These are phyloP conservation scores for Plantago ovata DNA, from an alignment of 257 asterid species.

Conservation along the genomic window DNA sequence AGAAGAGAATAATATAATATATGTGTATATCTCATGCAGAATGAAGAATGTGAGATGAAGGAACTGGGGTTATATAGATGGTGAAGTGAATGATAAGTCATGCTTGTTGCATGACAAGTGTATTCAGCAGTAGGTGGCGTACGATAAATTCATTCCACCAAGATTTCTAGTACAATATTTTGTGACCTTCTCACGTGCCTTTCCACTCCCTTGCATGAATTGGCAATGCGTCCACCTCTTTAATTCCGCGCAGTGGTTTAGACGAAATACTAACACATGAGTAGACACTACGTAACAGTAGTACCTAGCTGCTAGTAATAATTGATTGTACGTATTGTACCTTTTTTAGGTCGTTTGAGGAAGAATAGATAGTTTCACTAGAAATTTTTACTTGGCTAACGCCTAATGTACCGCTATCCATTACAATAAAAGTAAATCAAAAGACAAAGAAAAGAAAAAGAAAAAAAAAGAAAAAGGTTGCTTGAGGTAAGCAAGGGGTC, in stretches of 20 bases:
- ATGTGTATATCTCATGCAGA: slow-evolving; percentile 1
- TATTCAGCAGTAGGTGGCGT: slow-evolving; percentile 42
- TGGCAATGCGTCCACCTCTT: slow-evolving; percentile 15
- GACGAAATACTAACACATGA: background rate
- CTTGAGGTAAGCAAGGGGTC: too few relatives aligned
- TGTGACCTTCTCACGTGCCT: slow-evolving; percentile 34
- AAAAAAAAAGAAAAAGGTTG: too few relatives aligned
- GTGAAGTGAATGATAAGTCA: slow-evolving; percentile 16
- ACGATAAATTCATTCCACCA: slow-evolving; percentile 43
- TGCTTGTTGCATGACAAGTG: slow-evolving; percentile 45
- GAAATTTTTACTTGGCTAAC: too few relatives aligned
- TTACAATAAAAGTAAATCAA: too few relatives aligned
- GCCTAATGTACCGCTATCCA: too few relatives aligned
- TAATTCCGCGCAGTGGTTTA: slow-evolving; percentile 22
- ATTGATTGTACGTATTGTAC: too few relatives aligned
- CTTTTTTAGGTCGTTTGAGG: too few relatives aligned
- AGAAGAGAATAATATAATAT: too few relatives aligned
- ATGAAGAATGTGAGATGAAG: slow-evolving; percentile 13
- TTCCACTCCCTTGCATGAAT: slow-evolving; percentile 24
- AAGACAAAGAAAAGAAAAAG: too few relatives aligned
- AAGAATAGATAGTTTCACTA: too few relatives aligned
- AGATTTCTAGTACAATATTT: slow-evolving; percentile 17
- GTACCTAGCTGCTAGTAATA: too few relatives aligned
- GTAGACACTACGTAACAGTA: too few relatives aligned
- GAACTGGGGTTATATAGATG: slow-evolving; percentile 14